Base-by-base conservation (phyloP, 345 rosid species). In the Camelina sativa region DNA sequence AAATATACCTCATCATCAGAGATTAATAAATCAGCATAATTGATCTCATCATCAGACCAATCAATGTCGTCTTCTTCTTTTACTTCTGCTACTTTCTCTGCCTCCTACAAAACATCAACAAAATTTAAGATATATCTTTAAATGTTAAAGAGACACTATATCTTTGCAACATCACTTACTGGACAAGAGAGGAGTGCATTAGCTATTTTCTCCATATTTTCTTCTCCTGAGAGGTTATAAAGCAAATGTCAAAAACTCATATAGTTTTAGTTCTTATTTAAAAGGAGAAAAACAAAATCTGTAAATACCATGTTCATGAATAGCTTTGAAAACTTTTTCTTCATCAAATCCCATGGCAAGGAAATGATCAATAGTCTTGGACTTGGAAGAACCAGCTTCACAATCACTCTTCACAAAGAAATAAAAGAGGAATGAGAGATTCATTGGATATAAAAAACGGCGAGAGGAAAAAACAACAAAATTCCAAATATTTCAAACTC, bases 281-380 rank as follows among this genome's bases (percentile, higher is more conserved):
- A 22, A 28, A 50, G 11, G 35, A 74, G 23, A 63, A 8, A 64
- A 7, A 34, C 6, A 34, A 38, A 8, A 56, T 32, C 1, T n/a
- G 62, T 59, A 22, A 64, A 61, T 82, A 91, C 98, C 92, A 57
- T 79, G 80, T 82, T 94, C 86, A 16, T 82, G 87, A 20, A 91
- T 84, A 12, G 81, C 91, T 72, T 83, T 87, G 62, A 80, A 77
- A 44, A 90, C 91, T 34, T 84, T 72, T 55, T 88, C 81, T 48
- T 82, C 88, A 10, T 86, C 58, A 71, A 88, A 91, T 13, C 97
- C 98, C 98, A 89, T 91, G 6, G 80, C 85, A 25, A 86, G 75
- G 72, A 91, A 93, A 56, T 86, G 82, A 81, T 83, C 83, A 11
- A 78, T 78, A 61, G 80, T 20, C 73, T 85, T 89, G 56, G 91